phyloP scores from a whole-genome alignment of 164 flowering plant species.

The Nymphaea colorata region DNA sequence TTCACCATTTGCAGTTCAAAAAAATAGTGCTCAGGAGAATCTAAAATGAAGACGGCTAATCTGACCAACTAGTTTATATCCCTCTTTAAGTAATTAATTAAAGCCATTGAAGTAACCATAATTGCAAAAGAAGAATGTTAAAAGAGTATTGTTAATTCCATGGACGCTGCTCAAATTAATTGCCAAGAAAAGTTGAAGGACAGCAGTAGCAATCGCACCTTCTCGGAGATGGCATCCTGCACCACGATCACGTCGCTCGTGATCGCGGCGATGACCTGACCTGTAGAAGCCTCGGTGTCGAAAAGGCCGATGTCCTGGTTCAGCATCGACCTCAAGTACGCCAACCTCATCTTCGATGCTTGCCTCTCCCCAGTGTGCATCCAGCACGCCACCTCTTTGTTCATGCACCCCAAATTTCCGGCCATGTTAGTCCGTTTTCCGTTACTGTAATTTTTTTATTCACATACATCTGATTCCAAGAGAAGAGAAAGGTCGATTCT shows the following conservation, averaged over 20 bases:
- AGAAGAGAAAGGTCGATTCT: too few species aligned
- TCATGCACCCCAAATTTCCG: neutral
- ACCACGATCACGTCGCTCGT: constrained; percentile 79
- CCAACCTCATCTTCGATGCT: constrained; percentile 92
- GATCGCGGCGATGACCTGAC: constrained; percentile 80
- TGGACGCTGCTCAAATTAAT: neutral
- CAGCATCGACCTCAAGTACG: constrained; percentile 70
- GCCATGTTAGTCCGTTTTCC: neutral
- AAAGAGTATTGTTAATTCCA: too few species aligned
- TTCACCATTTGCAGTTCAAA: too few species aligned
- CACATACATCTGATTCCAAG: too few species aligned
- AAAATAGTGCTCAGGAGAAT: too few species aligned
- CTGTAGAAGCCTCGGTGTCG: constrained; percentile 89
- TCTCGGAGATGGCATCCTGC: constrained; percentile 96
- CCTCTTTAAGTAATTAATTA: neutral
- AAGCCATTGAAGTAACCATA: neutral
- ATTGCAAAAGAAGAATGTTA: neutral
- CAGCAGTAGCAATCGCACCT: constrained; percentile 30
- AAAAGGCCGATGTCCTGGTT: constrained; percentile 86
- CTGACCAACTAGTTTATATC: too few species aligned
- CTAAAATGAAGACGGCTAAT: too few species aligned
- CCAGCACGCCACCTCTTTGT: constrained; percentile 95
- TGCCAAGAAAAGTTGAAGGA: neutral
- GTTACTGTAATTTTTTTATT: neutral
- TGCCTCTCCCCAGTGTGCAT: constrained; percentile 96